Percentiles rank a stretch among this genome's conserved stretches.
Conservation (phyloP, 176 grass and related monocot genomes). For the Lolium rigidum region DNA sequence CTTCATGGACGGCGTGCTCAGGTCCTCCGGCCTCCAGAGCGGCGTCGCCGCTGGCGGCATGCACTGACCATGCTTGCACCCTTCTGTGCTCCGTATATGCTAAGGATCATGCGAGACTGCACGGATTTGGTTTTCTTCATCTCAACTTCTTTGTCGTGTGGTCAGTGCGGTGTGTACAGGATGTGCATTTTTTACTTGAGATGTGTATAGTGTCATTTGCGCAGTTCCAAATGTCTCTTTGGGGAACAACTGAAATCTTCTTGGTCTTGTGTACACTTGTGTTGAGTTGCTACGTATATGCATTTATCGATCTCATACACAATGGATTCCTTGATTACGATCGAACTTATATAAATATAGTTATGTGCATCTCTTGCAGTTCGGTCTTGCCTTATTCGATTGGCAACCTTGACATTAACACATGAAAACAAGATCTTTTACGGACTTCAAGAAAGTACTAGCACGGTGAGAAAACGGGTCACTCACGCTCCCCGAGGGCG, state of each 20-base stretch:
- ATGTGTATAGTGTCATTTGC: background rate
- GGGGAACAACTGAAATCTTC: background rate
- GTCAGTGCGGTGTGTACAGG: background rate
- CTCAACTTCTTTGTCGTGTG: background rate
- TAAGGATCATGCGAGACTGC: background rate
- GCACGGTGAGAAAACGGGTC: too few species aligned
- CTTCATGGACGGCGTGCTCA: conserved; percentile 44
- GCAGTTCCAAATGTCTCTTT: background rate
- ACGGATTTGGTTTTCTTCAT: background rate
- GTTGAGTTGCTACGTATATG: background rate
- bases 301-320: background rate
- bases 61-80: background rate
- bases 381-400: background rate
- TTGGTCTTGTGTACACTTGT: background rate
- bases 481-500: too few species aligned
- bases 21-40: conserved; percentile 25
- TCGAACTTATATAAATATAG: background rate
- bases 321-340: background rate
- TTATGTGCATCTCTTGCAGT: background rate
- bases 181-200: conserved; percentile 2
- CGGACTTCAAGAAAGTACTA: too few species aligned
- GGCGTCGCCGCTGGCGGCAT: conserved; percentile 25
- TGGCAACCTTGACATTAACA: background rate
- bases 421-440: too few species aligned
- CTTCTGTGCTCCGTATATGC: background rate